Evolutionary conservation across 192 early-diverging fungal genomes (phyloP).

Genomic region (Dimargaris cristalligena): DNA sequence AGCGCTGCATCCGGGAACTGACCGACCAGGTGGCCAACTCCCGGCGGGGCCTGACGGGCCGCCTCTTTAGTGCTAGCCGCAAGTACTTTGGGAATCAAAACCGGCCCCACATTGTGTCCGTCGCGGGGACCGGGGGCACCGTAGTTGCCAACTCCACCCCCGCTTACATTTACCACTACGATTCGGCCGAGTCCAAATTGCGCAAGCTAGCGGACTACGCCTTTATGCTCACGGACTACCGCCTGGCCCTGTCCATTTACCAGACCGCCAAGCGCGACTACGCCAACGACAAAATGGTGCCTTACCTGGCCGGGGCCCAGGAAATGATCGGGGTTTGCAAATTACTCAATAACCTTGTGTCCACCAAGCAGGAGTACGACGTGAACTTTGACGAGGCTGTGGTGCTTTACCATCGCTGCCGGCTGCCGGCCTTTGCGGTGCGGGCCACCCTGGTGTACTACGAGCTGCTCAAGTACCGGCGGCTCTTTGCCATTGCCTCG

Average conservation of each 20-base stretch:
- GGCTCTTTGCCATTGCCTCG: constrained; percentile 52
- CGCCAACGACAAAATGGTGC: constrained; percentile 57
- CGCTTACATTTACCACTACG: constrained; percentile 41
- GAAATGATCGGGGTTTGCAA: constrained; percentile 86
- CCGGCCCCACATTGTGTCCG: constrained; percentile 16
- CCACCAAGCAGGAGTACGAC: constrained; percentile 29
- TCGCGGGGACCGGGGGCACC: constrained; percentile 13
- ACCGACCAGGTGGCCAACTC: constrained; percentile 84
- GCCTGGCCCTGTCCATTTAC: constrained; percentile 75
- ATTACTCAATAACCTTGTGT: constrained; percentile 45
- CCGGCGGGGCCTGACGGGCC: constrained; percentile 73
- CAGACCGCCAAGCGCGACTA: constrained; percentile 80
- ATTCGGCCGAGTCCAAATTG: constrained; percentile 82
- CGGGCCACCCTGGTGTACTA: constrained; percentile 60
- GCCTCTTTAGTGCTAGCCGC: constrained; percentile 66
- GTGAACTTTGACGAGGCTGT: constrained; percentile 57
- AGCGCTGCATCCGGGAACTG: constrained; percentile 65
- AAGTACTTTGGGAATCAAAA: constrained; percentile 64
- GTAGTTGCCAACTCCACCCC: constrained; percentile 17
- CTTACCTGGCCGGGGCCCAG: constrained; percentile 58
- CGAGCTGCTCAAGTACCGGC: constrained; percentile 58
- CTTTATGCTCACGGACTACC: constrained; percentile 92
- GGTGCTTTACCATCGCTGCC: constrained; percentile 43
- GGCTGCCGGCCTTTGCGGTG: constrained; percentile 44
- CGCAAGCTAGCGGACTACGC: constrained; percentile 86